Base-by-base conservation (phyloP, 148 eudicot genomes). In the Vaccinium macrocarpon region DNA sequence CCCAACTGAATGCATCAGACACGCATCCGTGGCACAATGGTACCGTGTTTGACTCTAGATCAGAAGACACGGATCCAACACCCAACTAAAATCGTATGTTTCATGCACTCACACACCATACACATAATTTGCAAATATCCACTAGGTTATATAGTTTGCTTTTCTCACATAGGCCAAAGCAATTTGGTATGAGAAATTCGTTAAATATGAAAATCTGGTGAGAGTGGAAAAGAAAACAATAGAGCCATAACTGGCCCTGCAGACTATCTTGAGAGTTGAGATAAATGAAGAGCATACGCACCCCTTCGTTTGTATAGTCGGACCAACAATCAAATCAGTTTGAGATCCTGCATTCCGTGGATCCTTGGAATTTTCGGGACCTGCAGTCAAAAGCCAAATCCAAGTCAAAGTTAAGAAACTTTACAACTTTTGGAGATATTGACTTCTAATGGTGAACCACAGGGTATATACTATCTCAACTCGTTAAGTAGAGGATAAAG, bases 251-350 rank as follows among this genome's bases (percentile, higher is more conserved):
- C 11, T 80, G 59, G 42, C 12, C n/a, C 18, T n/a, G 84, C 77
- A 73, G 35, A 82, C 38, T n/a, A 21, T 48, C 66, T 64, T 51
- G 18, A 62, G 14, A 29, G 57, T 59, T 21, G 19, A 15, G 38
- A 77, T 8, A 74, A 55, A 73, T 8, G 71, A 78, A 15, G 49
- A 42, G 8, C 52, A 19, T 64, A 87, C 97, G 5, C 89, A 96
- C 98, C 89, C 85, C 80, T 87, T 93, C 29, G 95, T 82, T 35
- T 88, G 96, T 38, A 87, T 78, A 29, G 93, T 82, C 21, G 99
- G 93, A 83, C 89, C 90, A 80, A 89, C 87, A 64, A 85, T 91
- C 27, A 97, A 78, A 86, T 92, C 94, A 85, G 91, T 92, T 62
- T 84, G 91, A 88, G 81, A 62, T 29, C 90, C 93, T 86, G 91